Conservation (phyloP, 352 stramenopile genomes). For the Phytophthora pisi region DNA sequence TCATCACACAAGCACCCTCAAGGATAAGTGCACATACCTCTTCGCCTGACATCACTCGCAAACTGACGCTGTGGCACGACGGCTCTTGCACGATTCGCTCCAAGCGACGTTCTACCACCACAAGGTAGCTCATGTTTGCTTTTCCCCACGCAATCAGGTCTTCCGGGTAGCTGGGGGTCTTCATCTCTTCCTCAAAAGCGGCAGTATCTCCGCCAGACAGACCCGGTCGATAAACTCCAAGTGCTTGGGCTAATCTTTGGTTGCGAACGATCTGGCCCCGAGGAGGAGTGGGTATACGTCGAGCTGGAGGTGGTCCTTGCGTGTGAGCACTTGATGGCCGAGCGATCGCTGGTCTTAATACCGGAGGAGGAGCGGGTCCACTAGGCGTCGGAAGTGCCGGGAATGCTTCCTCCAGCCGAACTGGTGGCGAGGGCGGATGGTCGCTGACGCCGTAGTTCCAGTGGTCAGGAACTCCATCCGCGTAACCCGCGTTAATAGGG, state of each 20-base stretch:
- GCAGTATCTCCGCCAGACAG: slow-evolving; percentile 40
- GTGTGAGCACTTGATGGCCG: slow-evolving; percentile 27
- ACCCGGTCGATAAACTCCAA: slow-evolving; percentile 57
- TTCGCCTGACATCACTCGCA: slow-evolving; percentile 74
- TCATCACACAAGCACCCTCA: neutral
- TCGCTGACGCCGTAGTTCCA: slow-evolving; percentile 62
- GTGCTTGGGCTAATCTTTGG: slow-evolving; percentile 64
- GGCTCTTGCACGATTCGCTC: slow-evolving; percentile 74
- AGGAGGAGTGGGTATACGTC: slow-evolving; percentile 35
- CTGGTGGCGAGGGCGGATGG: slow-evolving; percentile 23
- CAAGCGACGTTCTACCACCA: slow-evolving; percentile 74
- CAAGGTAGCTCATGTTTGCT: slow-evolving; percentile 68
- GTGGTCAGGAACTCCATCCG: slow-evolving; percentile 55
- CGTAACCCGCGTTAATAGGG: slow-evolving; percentile 18
- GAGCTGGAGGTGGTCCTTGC: slow-evolving; percentile 23
- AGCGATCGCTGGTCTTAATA: slow-evolving; percentile 52
- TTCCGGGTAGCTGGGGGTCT: slow-evolving; percentile 64
- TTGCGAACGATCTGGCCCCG: slow-evolving; percentile 69
- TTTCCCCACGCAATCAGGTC: slow-evolving; percentile 78
- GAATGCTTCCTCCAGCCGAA: slow-evolving; percentile 64
- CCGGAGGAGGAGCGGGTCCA: slow-evolving; percentile 40
- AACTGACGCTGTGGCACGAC: slow-evolving; percentile 74
- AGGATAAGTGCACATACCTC: slow-evolving; percentile 36
- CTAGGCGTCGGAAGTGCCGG: slow-evolving; percentile 59
- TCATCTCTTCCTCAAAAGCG: slow-evolving; percentile 80